Conservation (phyloP, 2,329 filamentous ascomycete genomes). For the Apiospora kogelbergensis region DNA sequence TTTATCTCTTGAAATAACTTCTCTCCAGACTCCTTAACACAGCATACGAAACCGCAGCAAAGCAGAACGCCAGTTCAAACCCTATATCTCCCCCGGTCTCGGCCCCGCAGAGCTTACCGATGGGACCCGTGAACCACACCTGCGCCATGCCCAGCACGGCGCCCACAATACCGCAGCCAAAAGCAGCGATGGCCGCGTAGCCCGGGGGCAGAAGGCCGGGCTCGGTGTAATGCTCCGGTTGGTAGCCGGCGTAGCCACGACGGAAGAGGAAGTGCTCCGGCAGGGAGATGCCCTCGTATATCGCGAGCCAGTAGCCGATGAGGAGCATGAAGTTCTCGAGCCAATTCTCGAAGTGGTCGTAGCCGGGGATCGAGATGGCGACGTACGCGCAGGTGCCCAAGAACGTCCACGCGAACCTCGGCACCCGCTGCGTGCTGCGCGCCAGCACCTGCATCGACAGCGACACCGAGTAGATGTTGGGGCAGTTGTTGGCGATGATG, state of each 20-base stretch:
- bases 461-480: slow-evolving; percentile 70
- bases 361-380: slow-evolving; percentile 69
- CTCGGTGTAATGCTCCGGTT: slow-evolving; percentile 57
- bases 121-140: slow-evolving; percentile 66
- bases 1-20: slow-evolving; percentile 13
- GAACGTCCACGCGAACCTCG: slow-evolving; percentile 67
- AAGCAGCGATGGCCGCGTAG: slow-evolving; percentile 62
- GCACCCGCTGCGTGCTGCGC: slow-evolving; percentile 57
- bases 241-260: slow-evolving; percentile 60
- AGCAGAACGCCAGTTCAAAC: slow-evolving; percentile 66
- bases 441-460: slow-evolving; percentile 67
- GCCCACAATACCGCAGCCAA: slow-evolving; percentile 63
- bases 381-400: slow-evolving; percentile 63
- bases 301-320: slow-evolving; percentile 72
- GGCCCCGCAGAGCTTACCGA: slow-evolving; percentile 58
- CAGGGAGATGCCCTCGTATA: slow-evolving; percentile 67
- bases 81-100: slow-evolving; percentile 44
- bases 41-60: slow-evolving; percentile 53
- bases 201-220: slow-evolving; percentile 59
- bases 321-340: slow-evolving; percentile 71
- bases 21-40: slow-evolving; percentile 46
- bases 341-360: slow-evolving; percentile 61
- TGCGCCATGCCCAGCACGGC: slow-evolving; percentile 72
- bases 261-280: slow-evolving; percentile 70
- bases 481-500: slow-evolving; percentile 70